Percentiles rank a stretch among this genome's conserved stretches.
These are phyloP conservation scores for Arthrobotrys conoides DNA, from an alignment of 2,329 filamentous ascomycete genomes.

Conservation along the genomic window DNA sequence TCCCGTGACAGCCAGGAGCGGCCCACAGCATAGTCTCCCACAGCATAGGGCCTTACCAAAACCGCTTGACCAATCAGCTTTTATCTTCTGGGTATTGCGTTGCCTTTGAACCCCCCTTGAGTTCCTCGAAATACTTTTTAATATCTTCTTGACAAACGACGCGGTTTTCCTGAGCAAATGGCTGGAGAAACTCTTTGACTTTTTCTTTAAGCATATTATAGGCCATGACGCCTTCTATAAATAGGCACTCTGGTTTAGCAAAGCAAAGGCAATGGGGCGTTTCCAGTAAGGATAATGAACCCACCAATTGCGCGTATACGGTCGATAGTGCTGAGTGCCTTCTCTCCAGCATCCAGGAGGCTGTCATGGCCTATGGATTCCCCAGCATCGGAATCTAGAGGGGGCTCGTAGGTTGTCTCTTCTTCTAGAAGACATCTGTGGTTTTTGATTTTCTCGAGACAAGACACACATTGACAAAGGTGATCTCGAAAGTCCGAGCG, in stretches of 20 bases:
- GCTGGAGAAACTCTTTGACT: slow-evolving; percentile 92
- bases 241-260: neutral
- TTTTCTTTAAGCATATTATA: slow-evolving; percentile 97
- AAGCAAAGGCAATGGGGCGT: neutral
- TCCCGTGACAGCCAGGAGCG: neutral
- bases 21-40: too few relatives aligned
- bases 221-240: slow-evolving; percentile 88
- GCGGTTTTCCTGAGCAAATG: slow-evolving; percentile 91
- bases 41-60: neutral
- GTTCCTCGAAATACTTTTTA: slow-evolving; percentile 93
- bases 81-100: neutral
- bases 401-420: slow-evolving; percentile 94
- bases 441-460: slow-evolving; percentile 79
- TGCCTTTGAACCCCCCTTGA: slow-evolving; percentile 67
- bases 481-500: slow-evolving; percentile 82
- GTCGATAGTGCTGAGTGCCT: slow-evolving; percentile 90
- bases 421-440: slow-evolving; percentile 90
- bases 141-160: slow-evolving; percentile 95
- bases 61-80: neutral
- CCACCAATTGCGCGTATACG: slow-evolving; percentile 83
- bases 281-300: neutral
- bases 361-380: slow-evolving; percentile 81
- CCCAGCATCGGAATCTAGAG: slow-evolving; percentile 75
- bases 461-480: slow-evolving; percentile 85
- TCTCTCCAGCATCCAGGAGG: slow-evolving; percentile 91